Evolutionary conservation across 139 green algal species (phyloP).

Genomic region (Tetraselmis striata): DNA sequence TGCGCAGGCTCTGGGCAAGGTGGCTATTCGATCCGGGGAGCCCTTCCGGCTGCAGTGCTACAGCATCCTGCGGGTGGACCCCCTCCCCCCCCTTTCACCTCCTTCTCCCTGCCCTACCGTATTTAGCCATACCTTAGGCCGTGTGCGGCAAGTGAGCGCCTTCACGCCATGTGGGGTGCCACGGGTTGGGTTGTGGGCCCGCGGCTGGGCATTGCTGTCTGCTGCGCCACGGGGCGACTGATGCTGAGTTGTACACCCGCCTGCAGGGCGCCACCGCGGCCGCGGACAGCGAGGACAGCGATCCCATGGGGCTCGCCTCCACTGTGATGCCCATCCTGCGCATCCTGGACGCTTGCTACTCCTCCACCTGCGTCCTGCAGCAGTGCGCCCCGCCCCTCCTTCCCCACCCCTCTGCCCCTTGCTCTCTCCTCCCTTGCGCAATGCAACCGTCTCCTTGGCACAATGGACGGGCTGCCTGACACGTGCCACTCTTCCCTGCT

Average conservation of each 20-base stretch:
- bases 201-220: too few relatives aligned
- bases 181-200: too few relatives aligned
- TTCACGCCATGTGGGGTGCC: too few relatives aligned
- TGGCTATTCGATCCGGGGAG: conserved; percentile 70
- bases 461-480: too few relatives aligned
- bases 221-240: too few relatives aligned
- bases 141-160: too few relatives aligned
- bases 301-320: background rate
- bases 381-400: background rate
- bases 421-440: background rate
- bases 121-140: too few relatives aligned
- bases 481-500: background rate
- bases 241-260: too few relatives aligned
- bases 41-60: conserved; percentile 80
- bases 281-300: background rate
- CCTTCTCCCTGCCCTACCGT: too few relatives aligned
- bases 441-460: too few relatives aligned
- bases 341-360: background rate
- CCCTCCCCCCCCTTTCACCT: too few relatives aligned
- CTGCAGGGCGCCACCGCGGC: background rate
- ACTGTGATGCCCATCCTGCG: background rate
- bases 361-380: background rate
- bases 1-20: conserved; percentile 42
- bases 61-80: conserved; percentile 48
- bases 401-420: background rate